Percentiles rank a stretch among this genome's conserved stretches.
Conservation (phyloP, 106 monocot genomes). For the Platanthera zijinensis region DNA sequence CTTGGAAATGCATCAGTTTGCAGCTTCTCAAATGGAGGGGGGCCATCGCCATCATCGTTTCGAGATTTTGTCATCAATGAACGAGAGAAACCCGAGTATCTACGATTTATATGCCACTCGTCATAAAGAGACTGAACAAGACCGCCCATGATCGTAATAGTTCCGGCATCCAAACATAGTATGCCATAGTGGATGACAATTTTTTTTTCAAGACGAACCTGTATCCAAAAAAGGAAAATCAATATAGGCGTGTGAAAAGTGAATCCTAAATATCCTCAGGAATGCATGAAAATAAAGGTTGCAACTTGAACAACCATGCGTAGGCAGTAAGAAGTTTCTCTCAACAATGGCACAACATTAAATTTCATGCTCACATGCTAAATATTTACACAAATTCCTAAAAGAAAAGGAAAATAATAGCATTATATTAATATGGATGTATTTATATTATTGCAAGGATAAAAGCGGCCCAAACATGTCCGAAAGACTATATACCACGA, state of each 20-base stretch:
- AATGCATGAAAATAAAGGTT: background rate
- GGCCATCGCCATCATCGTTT: conserved; percentile 43
- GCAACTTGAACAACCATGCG: background rate
- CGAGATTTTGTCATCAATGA: conserved; percentile 31
- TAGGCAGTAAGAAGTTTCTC: background rate
- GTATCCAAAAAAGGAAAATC: background rate
- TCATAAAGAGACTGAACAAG: conserved; percentile 74
- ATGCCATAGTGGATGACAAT: conserved; percentile 66
- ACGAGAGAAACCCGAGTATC: conserved; percentile 74
- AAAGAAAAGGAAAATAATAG: background rate
- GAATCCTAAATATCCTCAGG: background rate
- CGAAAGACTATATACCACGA: background rate
- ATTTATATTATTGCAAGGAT: background rate
- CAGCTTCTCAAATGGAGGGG: conserved; percentile 87
- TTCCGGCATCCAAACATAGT: conserved; percentile 66
- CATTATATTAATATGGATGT: background rate
- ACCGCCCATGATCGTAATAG: conserved; percentile 65
- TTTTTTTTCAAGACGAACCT: conserved; percentile 75
- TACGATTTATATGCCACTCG: conserved; percentile 85
- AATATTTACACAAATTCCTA: background rate
- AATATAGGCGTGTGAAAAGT: background rate
- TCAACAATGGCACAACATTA: background rate
- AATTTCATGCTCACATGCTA: background rate
- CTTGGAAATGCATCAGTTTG: conserved; percentile 18
- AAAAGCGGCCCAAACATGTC: background rate